phyloP scores from a whole-genome alignment of 139 green algal species.

The Picochlorum sp. region DNA sequence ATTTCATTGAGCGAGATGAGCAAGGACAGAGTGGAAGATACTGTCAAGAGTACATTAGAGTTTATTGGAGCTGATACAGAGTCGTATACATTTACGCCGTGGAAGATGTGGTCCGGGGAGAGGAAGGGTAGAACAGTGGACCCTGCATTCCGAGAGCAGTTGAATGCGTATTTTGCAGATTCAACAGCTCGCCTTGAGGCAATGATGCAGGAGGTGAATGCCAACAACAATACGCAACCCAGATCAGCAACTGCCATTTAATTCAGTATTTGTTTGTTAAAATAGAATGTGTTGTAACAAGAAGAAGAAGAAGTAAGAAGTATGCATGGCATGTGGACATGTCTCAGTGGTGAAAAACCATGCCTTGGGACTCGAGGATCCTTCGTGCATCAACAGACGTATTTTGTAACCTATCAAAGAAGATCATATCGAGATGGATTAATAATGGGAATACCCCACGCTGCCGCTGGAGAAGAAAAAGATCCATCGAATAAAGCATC shows the following conservation, averaged over 20 bases:
- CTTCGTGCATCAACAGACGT: neutral
- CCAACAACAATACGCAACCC: slow-evolving; percentile 16
- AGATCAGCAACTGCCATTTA: neutral
- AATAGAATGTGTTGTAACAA: too few species aligned
- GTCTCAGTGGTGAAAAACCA: neutral
- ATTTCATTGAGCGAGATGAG: slow-evolving; percentile 57
- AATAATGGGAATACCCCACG: neutral
- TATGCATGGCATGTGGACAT: neutral
- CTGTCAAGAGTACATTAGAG: slow-evolving; percentile 37
- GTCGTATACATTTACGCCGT: slow-evolving; percentile 18
- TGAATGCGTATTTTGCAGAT: slow-evolving; percentile 26
- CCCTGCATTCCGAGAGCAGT: slow-evolving; percentile 22
- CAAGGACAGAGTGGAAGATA: slow-evolving; percentile 28
- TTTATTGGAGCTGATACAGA: slow-evolving; percentile 58
- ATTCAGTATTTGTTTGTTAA: too few species aligned
- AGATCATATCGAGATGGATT: too few species aligned
- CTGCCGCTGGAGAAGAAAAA: neutral
- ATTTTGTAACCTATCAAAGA: too few species aligned
- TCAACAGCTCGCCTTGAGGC: slow-evolving; percentile 22
- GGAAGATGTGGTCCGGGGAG: slow-evolving; percentile 36
- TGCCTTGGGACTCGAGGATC: too few species aligned
- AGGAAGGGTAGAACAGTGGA: slow-evolving; percentile 37
- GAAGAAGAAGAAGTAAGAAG: too few species aligned
- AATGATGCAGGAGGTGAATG: slow-evolving; percentile 25
- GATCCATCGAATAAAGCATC: slow-evolving; percentile 25